These are phyloP conservation scores for Sphenostylis stenocarpa DNA, from an alignment of 306 rosid genomes.

Conservation along the genomic window DNA sequence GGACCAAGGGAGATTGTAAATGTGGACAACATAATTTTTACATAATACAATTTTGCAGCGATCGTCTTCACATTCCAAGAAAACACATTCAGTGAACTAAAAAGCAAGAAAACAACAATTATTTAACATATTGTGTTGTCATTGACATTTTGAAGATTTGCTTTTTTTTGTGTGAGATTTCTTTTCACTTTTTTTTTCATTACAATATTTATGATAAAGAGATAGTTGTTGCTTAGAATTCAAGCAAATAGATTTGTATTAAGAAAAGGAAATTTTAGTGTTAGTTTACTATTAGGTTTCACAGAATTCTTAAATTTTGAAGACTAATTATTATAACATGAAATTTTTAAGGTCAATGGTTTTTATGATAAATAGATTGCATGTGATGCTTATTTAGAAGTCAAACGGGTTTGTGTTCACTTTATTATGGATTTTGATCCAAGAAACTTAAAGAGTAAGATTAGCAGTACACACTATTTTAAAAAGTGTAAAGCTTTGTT, in stretches of 20 bases:
- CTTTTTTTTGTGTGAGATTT: neutral
- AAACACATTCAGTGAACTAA: conserved; percentile 27
- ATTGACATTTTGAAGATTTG: conserved; percentile 29
- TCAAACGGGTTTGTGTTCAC: conserved; percentile 30
- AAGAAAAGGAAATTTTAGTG: neutral
- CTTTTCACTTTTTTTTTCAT: neutral
- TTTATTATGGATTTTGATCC: conserved; percentile 21
- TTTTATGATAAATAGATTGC: neutral
- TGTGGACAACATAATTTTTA: conserved; percentile 27
- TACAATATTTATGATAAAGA: neutral
- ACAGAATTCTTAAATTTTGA: neutral
- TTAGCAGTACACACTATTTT: too few relatives aligned
- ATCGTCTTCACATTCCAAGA: conserved; percentile 27
- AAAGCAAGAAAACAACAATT: conserved; percentile 16
- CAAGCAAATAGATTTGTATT: too few relatives aligned
- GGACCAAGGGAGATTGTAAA: conserved; percentile 38
- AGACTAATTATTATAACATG: neutral
- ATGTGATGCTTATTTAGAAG: conserved; percentile 22
- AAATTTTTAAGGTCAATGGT: conserved; percentile 6
- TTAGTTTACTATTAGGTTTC: conserved; percentile 17
- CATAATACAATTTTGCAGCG: conserved; percentile 37
- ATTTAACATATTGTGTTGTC: conserved; percentile 8
- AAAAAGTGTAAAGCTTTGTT: too few relatives aligned
- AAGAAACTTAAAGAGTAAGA: neutral
- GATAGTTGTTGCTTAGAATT: conserved; percentile 15